These are phyloP conservation scores for Pyrus hybrid DNA, from an alignment of 331 rosid species.

Conservation along the genomic window DNA sequence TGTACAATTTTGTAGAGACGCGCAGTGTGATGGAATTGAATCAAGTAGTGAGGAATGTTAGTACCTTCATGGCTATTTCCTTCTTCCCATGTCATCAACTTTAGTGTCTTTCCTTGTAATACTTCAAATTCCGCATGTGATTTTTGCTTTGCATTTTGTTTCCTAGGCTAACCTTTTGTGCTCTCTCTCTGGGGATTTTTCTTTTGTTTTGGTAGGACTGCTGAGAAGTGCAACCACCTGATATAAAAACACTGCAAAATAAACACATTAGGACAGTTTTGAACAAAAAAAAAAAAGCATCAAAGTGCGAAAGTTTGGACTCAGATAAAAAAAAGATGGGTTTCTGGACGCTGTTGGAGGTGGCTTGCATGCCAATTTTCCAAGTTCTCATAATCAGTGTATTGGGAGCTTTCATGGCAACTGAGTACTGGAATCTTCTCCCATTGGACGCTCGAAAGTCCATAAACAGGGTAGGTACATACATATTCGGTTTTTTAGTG, in stretches of 20 bases:
- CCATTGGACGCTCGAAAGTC: conserved; percentile 42
- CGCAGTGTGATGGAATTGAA: not conserved
- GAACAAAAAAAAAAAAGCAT: not conserved
- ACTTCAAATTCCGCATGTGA: not conserved
- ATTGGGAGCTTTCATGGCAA: conserved; percentile 76
- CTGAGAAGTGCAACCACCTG: not conserved
- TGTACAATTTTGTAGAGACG: not conserved
- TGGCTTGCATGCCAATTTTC: conserved; percentile 69
- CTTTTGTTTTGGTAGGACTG: not conserved
- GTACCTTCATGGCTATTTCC: conserved; percentile 24
- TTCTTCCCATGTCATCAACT: not conserved
- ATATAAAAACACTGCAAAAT: not conserved
- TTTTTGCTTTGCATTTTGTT: not conserved
- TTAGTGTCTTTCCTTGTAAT: not conserved
- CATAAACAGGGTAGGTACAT: conserved; percentile 56
- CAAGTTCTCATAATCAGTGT: conserved; percentile 64
- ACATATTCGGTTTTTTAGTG: not conserved
- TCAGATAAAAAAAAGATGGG: conserved; percentile 35
- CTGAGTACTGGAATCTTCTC: conserved; percentile 47
- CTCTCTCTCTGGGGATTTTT: not conserved
- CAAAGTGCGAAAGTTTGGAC: not conserved
- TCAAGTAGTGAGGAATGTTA: not conserved
- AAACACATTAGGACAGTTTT: not conserved
- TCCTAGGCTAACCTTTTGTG: not conserved
- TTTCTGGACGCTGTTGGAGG: conserved; percentile 47